Percentiles rank a stretch among this genome's conserved stretches.
phyloP scores from a whole-genome alignment of 176 grass and related monocot genomes.

The Zea mays region Zm-B73-REFERENCE-NAM-5.0 NC_050097.1:115952501-115953000 shows the following conservation, averaged over 20 bases:
- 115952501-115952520: background rate
- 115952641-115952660: background rate
- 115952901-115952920: conserved; percentile 22
- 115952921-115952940: conserved; percentile 19
- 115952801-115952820: background rate
- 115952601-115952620: background rate
- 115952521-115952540: background rate
- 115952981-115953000: conserved; percentile 46
- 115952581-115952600: background rate
- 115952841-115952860: conserved; percentile 13
- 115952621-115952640: conserved; percentile 7
- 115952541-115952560: background rate
- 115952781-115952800: conserved; percentile 12
- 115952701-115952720: background rate
- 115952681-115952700: background rate
- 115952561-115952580: background rate
- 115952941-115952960: conserved; percentile 9
- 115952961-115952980: conserved; percentile 51
- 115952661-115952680: background rate
- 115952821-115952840: background rate
- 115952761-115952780: background rate
- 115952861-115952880: background rate
- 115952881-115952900: background rate
- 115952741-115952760: background rate
- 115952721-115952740: conserved; percentile 3